These are phyloP conservation scores for Hydrangea macrophylla DNA, from an alignment of 148 eudicot genomes.

Conservation along the genomic window DNA sequence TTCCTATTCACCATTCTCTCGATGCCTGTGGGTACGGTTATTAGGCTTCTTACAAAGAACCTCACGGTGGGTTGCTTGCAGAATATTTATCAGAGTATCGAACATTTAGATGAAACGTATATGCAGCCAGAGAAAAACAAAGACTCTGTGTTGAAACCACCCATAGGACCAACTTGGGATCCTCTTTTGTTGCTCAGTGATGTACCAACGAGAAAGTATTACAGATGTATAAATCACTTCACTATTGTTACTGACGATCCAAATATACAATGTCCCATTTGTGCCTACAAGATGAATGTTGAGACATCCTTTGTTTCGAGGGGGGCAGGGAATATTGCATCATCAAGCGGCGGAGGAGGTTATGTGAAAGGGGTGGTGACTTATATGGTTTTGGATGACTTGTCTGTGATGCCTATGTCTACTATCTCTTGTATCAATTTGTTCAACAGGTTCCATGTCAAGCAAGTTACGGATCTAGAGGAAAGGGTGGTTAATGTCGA, in stretches of 20 bases:
- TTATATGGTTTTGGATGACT: too few species aligned
- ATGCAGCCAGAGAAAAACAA: not conserved
- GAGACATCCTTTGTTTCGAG: too few species aligned
- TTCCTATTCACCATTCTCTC: slow-evolving; percentile 27
- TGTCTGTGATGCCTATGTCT: too few species aligned
- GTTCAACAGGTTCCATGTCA: not conserved
- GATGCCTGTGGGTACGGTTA: slow-evolving; percentile 18
- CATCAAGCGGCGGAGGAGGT: too few species aligned
- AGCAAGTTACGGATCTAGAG: too few species aligned
- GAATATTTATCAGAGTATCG: slow-evolving; percentile 21
- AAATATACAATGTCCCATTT: too few species aligned
- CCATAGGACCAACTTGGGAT: not conserved
- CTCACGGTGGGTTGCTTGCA: slow-evolving; percentile 20
- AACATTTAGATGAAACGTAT: not conserved
- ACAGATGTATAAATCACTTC: not conserved
- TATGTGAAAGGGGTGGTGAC: too few species aligned
- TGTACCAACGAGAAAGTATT: not conserved
- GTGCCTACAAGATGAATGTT: too few species aligned
- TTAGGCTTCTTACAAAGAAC: slow-evolving; percentile 15
- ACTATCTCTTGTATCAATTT: not conserved
- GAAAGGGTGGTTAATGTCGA: too few species aligned
- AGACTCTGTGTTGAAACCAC: not conserved
- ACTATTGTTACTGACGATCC: not conserved
- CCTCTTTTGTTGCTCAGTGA: not conserved
- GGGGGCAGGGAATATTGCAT: too few species aligned